phyloP scores from a whole-genome alignment of 176 grass and related monocot genomes.

The Pontederia crassipes region DNA sequence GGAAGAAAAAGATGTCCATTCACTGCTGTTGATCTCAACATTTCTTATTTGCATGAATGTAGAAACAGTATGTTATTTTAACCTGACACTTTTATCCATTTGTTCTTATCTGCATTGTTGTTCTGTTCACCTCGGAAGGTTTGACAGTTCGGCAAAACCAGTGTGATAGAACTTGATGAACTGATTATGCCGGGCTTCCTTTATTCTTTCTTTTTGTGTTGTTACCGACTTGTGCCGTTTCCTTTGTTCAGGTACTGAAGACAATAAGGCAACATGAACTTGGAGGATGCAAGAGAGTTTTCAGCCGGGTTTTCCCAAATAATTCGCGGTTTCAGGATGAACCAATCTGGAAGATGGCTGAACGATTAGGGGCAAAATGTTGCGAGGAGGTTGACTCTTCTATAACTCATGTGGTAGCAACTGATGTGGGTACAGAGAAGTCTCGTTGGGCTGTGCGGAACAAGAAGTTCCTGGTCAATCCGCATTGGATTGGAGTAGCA shows the following conservation, averaged over 20 bases:
- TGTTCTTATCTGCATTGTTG: too few species aligned
- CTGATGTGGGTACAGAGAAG: conserved; percentile 44
- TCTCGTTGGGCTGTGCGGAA: conserved; percentile 42
- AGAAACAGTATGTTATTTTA: too few species aligned
- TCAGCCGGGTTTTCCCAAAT: conserved; percentile 59
- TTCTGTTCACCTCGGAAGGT: too few species aligned
- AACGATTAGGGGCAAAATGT: conserved; percentile 65
- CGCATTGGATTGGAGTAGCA: conserved; percentile 59
- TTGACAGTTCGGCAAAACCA: too few species aligned
- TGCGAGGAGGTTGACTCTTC: conserved; percentile 37
- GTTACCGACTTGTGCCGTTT: background rate
- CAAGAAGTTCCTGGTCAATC: conserved; percentile 63
- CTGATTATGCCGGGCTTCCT: too few species aligned
- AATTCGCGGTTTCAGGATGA: conserved; percentile 28
- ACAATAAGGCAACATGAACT: conserved; percentile 42
- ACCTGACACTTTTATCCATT: too few species aligned
- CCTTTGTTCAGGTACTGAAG: conserved; percentile 47
- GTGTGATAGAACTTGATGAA: too few species aligned
- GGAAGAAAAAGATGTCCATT: too few species aligned
- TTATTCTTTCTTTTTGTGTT: background rate
- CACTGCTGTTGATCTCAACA: too few species aligned
- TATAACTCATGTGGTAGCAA: conserved; percentile 56
- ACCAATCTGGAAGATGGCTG: conserved; percentile 67
- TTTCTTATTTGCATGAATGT: too few species aligned
- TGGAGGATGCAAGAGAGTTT: conserved; percentile 65